These are phyloP conservation scores for Monosporascus sp. DNA, from an alignment of 2,329 filamentous ascomycete genomes.

Conservation along the genomic window DNA sequence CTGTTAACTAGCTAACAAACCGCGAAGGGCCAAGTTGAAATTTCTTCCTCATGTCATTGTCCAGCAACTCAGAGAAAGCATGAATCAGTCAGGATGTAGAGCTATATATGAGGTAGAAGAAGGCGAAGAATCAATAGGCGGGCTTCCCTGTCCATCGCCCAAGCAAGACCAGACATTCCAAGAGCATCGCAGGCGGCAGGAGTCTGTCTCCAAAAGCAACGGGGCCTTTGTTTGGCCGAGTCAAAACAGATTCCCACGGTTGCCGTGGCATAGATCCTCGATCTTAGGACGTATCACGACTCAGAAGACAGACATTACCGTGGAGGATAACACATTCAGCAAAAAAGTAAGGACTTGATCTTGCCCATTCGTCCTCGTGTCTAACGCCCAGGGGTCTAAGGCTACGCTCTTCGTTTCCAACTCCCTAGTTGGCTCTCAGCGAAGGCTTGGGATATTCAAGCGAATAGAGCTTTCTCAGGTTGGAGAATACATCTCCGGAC, in stretches of 20 bases:
- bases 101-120: neutral
- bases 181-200: too few relatives aligned
- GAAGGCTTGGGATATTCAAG: neutral
- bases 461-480: neutral
- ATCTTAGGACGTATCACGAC: neutral
- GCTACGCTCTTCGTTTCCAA: neutral
- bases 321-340: neutral
- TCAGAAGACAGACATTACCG: neutral
- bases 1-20: neutral
- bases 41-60: neutral
- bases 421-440: neutral
- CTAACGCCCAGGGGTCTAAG: neutral
- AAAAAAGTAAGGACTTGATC: neutral
- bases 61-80: neutral
- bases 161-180: too few relatives aligned
- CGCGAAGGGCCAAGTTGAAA: neutral
- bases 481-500: neutral
- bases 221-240: neutral
- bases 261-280: neutral
- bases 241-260: neutral
- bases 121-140: neutral
- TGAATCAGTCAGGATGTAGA: neutral
- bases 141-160: too few relatives aligned
- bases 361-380: neutral
- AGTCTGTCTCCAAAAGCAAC: neutral